Percentiles rank a stretch among this genome's conserved stretches.
phyloP scores from a whole-genome alignment of 139 green algal genomes.

The Asterochloris erici region DNA sequence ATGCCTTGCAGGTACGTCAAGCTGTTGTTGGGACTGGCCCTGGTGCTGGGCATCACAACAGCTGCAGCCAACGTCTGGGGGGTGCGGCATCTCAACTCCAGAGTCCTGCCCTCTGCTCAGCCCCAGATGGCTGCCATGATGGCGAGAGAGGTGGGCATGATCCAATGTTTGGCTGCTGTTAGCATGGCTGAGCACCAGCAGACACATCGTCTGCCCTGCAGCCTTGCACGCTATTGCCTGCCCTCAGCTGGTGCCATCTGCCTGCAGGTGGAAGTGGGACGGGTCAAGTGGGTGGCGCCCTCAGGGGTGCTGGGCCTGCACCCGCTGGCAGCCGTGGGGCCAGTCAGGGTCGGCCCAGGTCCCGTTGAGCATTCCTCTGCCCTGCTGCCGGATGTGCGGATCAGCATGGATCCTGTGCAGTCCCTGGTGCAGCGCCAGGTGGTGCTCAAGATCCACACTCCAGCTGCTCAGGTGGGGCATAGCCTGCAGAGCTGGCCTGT shows the following conservation, averaged over 20 bases:
- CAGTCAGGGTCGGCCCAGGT: conserved; percentile 44
- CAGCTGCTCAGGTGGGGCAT: conserved; percentile 27
- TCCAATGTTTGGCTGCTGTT: background rate
- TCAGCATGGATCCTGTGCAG: conserved; percentile 51
- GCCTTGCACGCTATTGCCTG: background rate
- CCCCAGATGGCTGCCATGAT: conserved; percentile 16
- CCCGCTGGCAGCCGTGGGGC: conserved; percentile 52
- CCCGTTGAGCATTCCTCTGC: conserved; percentile 46
- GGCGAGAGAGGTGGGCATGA: conserved; percentile 34
- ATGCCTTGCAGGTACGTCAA: background rate
- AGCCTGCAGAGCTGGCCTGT: background rate
- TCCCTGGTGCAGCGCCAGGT: conserved; percentile 50
- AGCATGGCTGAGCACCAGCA: background rate
- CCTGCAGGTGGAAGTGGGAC: conserved; percentile 40
- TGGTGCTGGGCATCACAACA: conserved; percentile 23
- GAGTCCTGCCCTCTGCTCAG: conserved; percentile 23
- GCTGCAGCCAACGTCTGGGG: conserved; percentile 41
- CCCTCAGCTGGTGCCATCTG: too few relatives aligned
- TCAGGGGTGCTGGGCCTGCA: conserved; percentile 47
- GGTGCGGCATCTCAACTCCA: conserved; percentile 33
- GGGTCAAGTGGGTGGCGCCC: conserved; percentile 47
- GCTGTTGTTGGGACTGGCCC: conserved; percentile 9
- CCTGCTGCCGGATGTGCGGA: conserved; percentile 24
- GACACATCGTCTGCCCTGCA: background rate
- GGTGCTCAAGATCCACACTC: conserved; percentile 43